These are phyloP conservation scores for Fusarium foetens DNA, from an alignment of 2,329 filamentous ascomycete species.

Conservation along the genomic window DNA sequence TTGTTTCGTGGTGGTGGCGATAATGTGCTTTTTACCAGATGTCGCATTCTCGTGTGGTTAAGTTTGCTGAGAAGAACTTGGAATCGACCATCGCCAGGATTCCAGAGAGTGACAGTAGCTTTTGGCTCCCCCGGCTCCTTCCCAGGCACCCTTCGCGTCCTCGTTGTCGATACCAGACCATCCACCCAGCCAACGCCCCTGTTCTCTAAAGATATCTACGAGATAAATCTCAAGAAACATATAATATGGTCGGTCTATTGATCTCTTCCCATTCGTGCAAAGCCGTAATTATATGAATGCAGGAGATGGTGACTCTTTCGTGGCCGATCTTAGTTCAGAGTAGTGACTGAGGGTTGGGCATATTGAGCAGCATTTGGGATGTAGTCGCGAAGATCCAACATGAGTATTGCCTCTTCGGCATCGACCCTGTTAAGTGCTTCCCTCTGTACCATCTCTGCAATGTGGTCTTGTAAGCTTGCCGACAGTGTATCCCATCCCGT, in stretches of 20 bases:
- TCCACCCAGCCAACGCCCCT: fast-evolving
- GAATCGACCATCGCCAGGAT: fast-evolving
- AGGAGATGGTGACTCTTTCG: fast-evolving
- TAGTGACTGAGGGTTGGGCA: no score
- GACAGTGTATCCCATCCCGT: fast-evolving
- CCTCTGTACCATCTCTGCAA: neutral
- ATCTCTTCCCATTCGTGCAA: fast-evolving
- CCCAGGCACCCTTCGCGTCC: neutral
- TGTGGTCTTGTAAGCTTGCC: neutral
- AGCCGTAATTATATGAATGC: fast-evolving
- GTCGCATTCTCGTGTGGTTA: fast-evolving
- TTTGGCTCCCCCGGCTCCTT: neutral
- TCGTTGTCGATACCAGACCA: fast-evolving
- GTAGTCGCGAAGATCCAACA: neutral
- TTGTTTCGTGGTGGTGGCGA: fast-evolving
- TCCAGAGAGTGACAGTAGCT: no score
- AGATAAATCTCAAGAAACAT: neutral
- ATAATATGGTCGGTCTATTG: fast-evolving
- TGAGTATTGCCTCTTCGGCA: no score
- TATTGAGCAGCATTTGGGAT: fast-evolving
- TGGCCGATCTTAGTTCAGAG: neutral
- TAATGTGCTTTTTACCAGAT: fast-evolving
- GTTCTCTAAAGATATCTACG: fast-evolving
- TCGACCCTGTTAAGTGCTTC: fast-evolving
- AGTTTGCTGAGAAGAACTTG: fast-evolving